These are phyloP conservation scores for Macrolepiota fuliginosa DNA, from an alignment of 768 basidiomycete species.

Conservation along the genomic window DNA sequence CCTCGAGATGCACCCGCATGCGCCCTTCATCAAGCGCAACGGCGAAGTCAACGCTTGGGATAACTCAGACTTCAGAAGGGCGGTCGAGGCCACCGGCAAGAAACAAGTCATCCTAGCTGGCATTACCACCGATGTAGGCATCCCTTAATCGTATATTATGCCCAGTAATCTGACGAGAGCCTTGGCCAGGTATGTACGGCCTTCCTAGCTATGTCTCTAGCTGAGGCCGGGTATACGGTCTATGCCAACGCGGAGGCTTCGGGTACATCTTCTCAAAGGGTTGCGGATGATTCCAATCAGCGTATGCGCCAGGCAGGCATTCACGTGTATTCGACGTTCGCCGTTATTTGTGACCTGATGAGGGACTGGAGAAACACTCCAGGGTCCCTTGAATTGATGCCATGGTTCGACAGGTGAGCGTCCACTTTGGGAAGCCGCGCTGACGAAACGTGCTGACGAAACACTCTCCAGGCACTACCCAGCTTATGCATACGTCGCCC, in stretches of 20 bases:
- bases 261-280: conserved; percentile 37
- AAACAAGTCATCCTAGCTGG: conserved; percentile 50
- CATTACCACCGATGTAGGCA: conserved; percentile 45
- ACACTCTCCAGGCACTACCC: conserved; percentile 20
- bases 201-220: conserved; percentile 45
- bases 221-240: conserved; percentile 44
- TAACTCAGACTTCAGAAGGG: conserved; percentile 42
- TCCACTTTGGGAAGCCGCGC: not conserved
- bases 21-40: conserved; percentile 41
- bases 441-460: not conserved
- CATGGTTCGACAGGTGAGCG: conserved; percentile 44
- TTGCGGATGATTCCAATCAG: conserved; percentile 43
- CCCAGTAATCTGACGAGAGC: not conserved
- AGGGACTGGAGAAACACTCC: conserved; percentile 50
- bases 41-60: conserved; percentile 56
- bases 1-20: conserved; percentile 40
- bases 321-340: conserved; percentile 42
- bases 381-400: conserved; percentile 38
- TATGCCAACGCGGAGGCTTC: conserved; percentile 47
- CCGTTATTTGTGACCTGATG: conserved; percentile 44
- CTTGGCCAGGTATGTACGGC: conserved; percentile 41
- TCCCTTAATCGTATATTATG: not conserved
- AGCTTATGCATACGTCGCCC: conserved; percentile 25
- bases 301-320: conserved; percentile 48
- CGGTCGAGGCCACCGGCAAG: conserved; percentile 46